A percentile compares a stretch with the other conserved stretches of the same genome.
Conservation (phyloP, 495 filamentous ascomycete species). For the Choiromyces venosus region DNA sequence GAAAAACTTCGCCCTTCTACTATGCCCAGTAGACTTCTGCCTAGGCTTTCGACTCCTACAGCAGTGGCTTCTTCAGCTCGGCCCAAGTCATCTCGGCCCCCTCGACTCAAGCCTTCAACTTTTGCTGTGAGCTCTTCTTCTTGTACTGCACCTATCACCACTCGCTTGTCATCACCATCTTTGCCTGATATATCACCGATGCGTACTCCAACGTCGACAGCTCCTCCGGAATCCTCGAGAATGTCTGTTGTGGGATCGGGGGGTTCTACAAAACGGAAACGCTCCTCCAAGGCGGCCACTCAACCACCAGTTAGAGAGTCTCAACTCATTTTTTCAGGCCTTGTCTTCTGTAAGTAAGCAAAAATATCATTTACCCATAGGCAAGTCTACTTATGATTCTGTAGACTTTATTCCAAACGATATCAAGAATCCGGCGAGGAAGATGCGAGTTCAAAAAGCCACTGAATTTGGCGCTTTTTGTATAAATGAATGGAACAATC, state of each 20-base stretch:
- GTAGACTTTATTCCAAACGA: slow-evolving; percentile 75
- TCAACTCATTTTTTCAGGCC: slow-evolving; percentile 16
- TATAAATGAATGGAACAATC: slow-evolving; percentile 54
- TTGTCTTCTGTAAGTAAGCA: slow-evolving; percentile 27
- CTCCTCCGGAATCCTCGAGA: slow-evolving; percentile 29
- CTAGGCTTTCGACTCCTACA: neutral
- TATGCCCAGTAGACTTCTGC: slow-evolving; percentile 3
- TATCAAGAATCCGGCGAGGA: slow-evolving; percentile 60
- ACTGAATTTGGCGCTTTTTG: slow-evolving; percentile 70
- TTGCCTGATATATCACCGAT: neutral
- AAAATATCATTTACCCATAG: neutral
- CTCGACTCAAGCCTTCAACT: neutral
- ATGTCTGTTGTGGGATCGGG: slow-evolving; percentile 4
- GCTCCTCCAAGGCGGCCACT: slow-evolving; percentile 2
- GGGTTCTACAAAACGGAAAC: slow-evolving; percentile 22
- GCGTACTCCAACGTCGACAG: neutral
- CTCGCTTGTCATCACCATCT: neutral
- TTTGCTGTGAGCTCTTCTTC: neutral
- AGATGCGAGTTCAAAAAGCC: slow-evolving; percentile 65
- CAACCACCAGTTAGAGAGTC: neutral
- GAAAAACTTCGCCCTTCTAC: neutral
- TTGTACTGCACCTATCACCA: neutral
- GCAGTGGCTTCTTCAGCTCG: neutral
- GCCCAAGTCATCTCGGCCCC: neutral
- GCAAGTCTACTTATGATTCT: neutral